Evolutionary conservation across 2,329 filamentous ascomycete species (phyloP).

Genomic region (Calonectria naviculata): DNA sequence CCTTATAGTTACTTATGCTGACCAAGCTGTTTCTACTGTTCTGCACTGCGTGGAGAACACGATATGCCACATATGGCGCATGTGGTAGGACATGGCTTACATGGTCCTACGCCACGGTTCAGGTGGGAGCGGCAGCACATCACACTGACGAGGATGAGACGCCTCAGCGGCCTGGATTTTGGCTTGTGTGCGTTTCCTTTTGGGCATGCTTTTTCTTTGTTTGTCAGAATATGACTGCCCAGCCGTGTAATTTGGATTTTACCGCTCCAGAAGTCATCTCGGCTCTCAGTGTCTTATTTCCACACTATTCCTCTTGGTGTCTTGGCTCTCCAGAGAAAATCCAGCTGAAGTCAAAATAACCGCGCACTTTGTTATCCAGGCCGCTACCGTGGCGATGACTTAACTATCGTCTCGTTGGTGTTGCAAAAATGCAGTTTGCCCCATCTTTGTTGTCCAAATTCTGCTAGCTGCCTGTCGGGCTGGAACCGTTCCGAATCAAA

Average conservation of each 20-base stretch:
- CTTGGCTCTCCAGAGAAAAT: not conserved
- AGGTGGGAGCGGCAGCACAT: not conserved
- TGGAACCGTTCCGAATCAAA: conserved; percentile 3
- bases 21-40: not conserved
- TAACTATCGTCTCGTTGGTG: not conserved
- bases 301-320: not conserved
- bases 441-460: not conserved
- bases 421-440: not conserved
- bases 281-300: not conserved
- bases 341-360: not conserved
- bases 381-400: not conserved
- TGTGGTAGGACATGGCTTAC: not conserved
- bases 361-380: not conserved
- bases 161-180: not conserved
- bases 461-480: not conserved
- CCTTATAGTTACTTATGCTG: not conserved
- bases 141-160: not conserved
- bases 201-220: not conserved
- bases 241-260: not conserved
- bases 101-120: not conserved
- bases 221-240: not conserved
- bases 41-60: not conserved
- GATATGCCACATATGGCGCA: not conserved
- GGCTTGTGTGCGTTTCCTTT: not conserved
- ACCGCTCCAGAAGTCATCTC: not conserved